Evolutionary conservation across 768 basidiomycete genomes (phyloP).

Genomic region (Pleurotus tuoliensis): DNA sequence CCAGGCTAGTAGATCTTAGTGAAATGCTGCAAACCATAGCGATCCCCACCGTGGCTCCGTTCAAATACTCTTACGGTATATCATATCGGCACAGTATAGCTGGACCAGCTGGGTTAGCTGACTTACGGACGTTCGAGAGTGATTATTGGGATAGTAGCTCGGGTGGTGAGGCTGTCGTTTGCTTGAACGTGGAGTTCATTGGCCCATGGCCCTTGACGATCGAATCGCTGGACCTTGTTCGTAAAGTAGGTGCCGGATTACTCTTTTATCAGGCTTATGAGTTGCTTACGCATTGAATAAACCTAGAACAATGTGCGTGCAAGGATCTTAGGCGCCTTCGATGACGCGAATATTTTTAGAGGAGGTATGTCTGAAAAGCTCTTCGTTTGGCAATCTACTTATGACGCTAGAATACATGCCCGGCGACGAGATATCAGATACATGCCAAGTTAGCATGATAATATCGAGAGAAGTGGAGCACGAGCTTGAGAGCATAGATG

Average conservation of each 20-base stretch:
- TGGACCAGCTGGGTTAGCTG: slow-evolving; percentile 42
- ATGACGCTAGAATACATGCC: slow-evolving; percentile 48
- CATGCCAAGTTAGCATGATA: slow-evolving; percentile 48
- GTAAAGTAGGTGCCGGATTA: slow-evolving; percentile 35
- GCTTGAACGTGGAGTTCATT: slow-evolving; percentile 43
- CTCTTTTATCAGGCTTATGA: background rate
- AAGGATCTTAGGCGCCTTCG: slow-evolving; percentile 51
- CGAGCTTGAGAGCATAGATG: slow-evolving; percentile 30
- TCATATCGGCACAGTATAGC: slow-evolving; percentile 44
- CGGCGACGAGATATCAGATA: slow-evolving; percentile 61
- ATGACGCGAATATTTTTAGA: slow-evolving; percentile 37
- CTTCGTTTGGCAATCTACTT: background rate
- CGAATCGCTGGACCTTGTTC: slow-evolving; percentile 41
- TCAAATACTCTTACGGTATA: slow-evolving; percentile 51
- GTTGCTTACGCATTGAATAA: background rate
- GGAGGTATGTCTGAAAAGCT: background rate
- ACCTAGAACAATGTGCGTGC: slow-evolving; percentile 40
- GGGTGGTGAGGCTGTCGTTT: slow-evolving; percentile 57
- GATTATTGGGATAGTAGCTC: slow-evolving; percentile 47
- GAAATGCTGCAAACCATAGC: slow-evolving; percentile 67
- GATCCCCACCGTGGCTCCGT: slow-evolving; percentile 62
- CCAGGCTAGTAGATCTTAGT: slow-evolving; percentile 29
- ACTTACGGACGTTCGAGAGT: slow-evolving; percentile 50
- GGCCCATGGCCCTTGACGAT: slow-evolving; percentile 58
- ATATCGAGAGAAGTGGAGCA: slow-evolving; percentile 33